These are phyloP conservation scores for Cytospora paraplurivora DNA, from an alignment of 2,329 filamentous ascomycete genomes.

Conservation along the genomic window DNA sequence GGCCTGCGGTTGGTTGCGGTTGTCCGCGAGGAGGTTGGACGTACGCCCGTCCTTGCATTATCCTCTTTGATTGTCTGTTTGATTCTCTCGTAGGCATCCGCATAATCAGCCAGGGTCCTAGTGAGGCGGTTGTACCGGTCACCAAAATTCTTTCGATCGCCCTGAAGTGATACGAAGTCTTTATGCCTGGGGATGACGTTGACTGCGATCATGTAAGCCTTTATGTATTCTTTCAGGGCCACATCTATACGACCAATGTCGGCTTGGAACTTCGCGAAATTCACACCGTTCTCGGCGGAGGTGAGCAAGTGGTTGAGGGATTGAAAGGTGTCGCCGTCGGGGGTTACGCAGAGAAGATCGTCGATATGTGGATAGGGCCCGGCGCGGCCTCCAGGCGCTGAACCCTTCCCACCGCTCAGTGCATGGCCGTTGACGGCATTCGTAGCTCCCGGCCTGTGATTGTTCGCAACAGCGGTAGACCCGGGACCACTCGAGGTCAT, in stretches of 20 bases:
- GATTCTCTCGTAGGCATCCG: constrained; percentile 56
- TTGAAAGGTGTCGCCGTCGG: constrained; percentile 51
- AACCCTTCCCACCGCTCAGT: constrained; percentile 24
- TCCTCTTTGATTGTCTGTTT: constrained; percentile 64
- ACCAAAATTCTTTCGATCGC: constrained; percentile 51
- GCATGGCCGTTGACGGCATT: constrained; percentile 19
- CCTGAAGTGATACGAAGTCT: constrained; percentile 68
- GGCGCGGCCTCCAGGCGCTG: constrained; percentile 33
- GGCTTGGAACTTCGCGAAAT: constrained; percentile 62
- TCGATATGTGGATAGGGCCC: constrained; percentile 55
- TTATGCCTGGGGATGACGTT: constrained; percentile 75
- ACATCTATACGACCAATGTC: constrained; percentile 69
- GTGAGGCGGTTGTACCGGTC: constrained; percentile 54
- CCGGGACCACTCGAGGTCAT: constrained; percentile 9
- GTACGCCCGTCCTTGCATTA: constrained; percentile 63
- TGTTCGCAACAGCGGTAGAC: constrained; percentile 12
- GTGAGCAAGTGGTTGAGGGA: constrained; percentile 58
- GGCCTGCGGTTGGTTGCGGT: constrained; percentile 11
- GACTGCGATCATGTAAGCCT: constrained; percentile 73
- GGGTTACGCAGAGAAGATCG: constrained; percentile 50
- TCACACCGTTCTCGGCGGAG: constrained; percentile 54
- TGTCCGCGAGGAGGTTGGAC: constrained; percentile 41
- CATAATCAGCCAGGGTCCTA: constrained; percentile 51
- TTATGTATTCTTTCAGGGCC: constrained; percentile 82
- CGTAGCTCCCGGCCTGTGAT: neutral